phyloP scores from a whole-genome alignment of 1,284 basidiomycete genomes.

The Ceratobasidium sp. region DNA sequence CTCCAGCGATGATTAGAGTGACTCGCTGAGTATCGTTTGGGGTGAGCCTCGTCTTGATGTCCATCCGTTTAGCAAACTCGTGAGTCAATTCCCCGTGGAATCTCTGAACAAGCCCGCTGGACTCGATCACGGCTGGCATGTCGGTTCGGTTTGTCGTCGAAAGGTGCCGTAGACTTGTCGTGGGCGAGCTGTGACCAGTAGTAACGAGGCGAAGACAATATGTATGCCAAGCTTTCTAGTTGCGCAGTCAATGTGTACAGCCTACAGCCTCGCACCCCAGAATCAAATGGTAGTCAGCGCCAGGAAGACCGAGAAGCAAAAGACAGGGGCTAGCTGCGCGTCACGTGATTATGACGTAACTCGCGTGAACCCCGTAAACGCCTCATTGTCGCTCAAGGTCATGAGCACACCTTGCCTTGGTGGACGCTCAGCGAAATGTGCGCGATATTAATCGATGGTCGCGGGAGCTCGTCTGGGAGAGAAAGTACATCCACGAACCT shows the following conservation, averaged over 20 bases:
- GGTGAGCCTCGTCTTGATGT: conserved; percentile 33
- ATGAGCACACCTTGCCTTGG: too few relatives aligned
- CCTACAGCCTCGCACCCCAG: not conserved
- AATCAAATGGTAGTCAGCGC: not conserved
- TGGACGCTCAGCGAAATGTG: too few relatives aligned
- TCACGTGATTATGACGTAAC: not conserved
- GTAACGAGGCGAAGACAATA: not conserved
- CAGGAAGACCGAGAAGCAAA: not conserved
- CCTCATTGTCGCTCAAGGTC: not conserved
- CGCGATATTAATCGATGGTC: too few relatives aligned
- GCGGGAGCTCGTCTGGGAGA: too few relatives aligned
- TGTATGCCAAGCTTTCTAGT: too few relatives aligned
- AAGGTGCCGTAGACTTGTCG: not conserved
- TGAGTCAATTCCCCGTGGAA: conserved; percentile 21
- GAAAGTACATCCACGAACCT: too few relatives aligned
- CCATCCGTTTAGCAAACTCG: conserved; percentile 25
- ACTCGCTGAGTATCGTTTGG: conserved; percentile 70
- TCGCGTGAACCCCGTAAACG: conserved; percentile 23
- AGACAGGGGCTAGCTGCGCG: conserved; percentile 15
- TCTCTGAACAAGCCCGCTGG: conserved; percentile 21
- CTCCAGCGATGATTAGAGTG: conserved; percentile 83
- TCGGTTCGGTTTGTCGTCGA: not conserved
- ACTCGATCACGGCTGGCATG: conserved; percentile 35
- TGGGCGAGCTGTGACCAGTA: not conserved
- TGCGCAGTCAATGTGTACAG: not conserved